phyloP scores from a whole-genome alignment of 2,329 filamentous ascomycete genomes.

The Blastomyces parvus region DNA sequence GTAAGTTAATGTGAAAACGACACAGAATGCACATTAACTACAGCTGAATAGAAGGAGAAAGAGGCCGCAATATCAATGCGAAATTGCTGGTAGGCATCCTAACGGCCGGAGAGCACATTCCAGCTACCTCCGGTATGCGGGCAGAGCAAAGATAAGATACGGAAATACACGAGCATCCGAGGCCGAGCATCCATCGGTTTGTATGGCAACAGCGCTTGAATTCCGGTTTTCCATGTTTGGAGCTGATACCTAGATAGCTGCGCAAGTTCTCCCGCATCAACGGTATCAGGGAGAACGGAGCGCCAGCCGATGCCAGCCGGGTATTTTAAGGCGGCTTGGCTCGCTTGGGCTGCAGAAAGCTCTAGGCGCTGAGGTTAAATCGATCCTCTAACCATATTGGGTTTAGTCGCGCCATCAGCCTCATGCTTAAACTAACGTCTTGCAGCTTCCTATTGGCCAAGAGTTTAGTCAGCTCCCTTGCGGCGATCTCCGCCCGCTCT shows the following conservation, averaged over 20 bases:
- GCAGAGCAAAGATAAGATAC: background rate
- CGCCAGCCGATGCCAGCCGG: conserved; percentile 3
- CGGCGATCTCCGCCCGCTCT: background rate
- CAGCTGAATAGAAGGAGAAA: background rate
- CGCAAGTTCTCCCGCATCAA: background rate
- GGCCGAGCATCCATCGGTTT: background rate
- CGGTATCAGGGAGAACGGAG: background rate
- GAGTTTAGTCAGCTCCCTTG: background rate
- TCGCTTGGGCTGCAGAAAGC: background rate
- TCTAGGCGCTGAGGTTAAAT: background rate
- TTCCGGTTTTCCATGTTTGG: conserved; percentile 1
- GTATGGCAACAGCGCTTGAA: background rate
- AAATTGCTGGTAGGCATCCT: background rate
- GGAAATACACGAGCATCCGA: background rate
- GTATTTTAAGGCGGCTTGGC: background rate
- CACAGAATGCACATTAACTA: background rate
- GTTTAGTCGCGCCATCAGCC: background rate
- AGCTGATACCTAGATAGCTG: background rate
- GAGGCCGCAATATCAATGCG: background rate
- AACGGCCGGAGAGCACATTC: background rate
- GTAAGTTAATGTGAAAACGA: no score
- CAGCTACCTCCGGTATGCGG: background rate
- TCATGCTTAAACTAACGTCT: conserved; percentile 4
- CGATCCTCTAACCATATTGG: background rate
- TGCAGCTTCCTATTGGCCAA: background rate